Base-by-base conservation (phyloP, 1,139 yeast species). In the Nematodospora anomalae region DNA sequence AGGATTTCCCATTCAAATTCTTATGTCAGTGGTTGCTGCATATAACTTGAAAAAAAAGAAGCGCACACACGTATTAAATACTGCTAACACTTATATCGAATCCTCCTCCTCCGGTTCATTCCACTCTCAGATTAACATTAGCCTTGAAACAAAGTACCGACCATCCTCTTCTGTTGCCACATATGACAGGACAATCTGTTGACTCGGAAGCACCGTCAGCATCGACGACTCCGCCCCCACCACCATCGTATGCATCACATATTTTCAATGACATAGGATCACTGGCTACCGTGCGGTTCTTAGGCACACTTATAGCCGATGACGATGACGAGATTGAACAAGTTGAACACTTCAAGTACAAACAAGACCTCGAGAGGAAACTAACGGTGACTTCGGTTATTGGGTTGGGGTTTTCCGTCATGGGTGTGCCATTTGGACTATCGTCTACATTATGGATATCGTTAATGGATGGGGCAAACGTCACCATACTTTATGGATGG, bases 371-470 rank as follows among this genome's bases (percentile, higher is more conserved):
- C 41, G 80, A 78, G 41, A 69, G 85, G 46, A 79, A 81, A 43
- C 66, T 83, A 41, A 74, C 85, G 1, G 83, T 83, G 2, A 67
- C 79, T 0, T 80, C 88, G 0, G 77, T 83, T 24, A 76, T 83
- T 29, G 92, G 90, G 2, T 60, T 83, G 20, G 89, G 92, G 1
- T 82, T 83, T 53, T 80, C 88, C 2, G 60, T 83, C 16, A 83
- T 83, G 90, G 85, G 86, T 14, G 89, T 85, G 0, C 90, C 89
- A 0, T 72, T 83, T 53, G 89, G 90, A 1, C 68, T 83, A 50
- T 78, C 87, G 4, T 78, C 86, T 1, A 82, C 88, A 0, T 64
- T 83, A 51, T 77, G 83, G 58, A 81, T 82, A 30, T 80, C 85
- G 1, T 61, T 83, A 38, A 68, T 79, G 14, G 84, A 83, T 55